phyloP scores from a whole-genome alignment of 495 filamentous ascomycete species.

The Penicillium lagena region DNA sequence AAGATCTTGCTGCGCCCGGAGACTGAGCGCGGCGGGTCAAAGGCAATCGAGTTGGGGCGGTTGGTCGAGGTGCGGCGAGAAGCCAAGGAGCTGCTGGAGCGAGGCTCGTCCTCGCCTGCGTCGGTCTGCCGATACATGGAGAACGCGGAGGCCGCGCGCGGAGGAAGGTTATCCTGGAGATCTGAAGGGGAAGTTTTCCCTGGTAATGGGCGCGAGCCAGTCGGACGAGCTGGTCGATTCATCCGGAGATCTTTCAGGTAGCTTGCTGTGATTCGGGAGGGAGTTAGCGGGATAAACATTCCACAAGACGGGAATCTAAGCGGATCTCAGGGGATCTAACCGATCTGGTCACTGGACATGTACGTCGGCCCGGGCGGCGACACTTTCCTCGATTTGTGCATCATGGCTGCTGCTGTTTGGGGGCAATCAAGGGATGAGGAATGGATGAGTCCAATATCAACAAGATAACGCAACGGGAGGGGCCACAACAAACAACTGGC shows the following conservation, averaged over 20 bases:
- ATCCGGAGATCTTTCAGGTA: slow-evolving; percentile 78
- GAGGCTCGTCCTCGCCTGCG: slow-evolving; percentile 22
- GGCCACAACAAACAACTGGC: no score
- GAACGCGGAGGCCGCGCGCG: slow-evolving; percentile 42
- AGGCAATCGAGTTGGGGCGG: slow-evolving; percentile 7
- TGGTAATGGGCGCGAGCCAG: slow-evolving; percentile 74
- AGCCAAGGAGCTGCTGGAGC: slow-evolving; percentile 45
- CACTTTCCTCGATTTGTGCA: slow-evolving; percentile 51
- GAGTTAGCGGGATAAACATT: neutral
- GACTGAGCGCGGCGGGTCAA: slow-evolving; percentile 32
- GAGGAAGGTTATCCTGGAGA: slow-evolving; percentile 31
- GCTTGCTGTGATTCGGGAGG: slow-evolving; percentile 36
- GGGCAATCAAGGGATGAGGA: no score
- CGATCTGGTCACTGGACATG: slow-evolving; percentile 84
- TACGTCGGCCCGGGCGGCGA: slow-evolving; percentile 69
- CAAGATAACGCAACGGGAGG: no score
- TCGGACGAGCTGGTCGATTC: slow-evolving; percentile 69
- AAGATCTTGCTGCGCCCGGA: slow-evolving; percentile 35
- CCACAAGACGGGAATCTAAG: slow-evolving; percentile 7
- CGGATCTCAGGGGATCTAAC: slow-evolving; percentile 43
- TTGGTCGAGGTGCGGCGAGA: slow-evolving; percentile 41
- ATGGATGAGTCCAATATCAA: no score
- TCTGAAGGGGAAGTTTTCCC: slow-evolving; percentile 30
- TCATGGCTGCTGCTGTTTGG: slow-evolving; percentile 8
- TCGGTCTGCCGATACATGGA: slow-evolving; percentile 22